Conservation (phyloP, 495 filamentous ascomycete species). For the Hypoxylon perforatum region DNA sequence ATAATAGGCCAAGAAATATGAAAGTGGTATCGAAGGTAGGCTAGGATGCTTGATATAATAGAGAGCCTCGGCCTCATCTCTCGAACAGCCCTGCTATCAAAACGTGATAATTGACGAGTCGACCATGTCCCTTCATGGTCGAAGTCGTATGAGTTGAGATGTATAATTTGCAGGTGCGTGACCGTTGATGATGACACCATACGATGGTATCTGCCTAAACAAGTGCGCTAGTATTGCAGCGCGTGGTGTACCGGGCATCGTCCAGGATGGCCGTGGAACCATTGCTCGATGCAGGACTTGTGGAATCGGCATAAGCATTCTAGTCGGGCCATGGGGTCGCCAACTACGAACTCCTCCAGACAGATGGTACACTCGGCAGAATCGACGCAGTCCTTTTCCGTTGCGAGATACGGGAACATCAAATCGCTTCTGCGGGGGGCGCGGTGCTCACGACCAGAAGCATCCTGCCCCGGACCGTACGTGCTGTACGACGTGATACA, state of each 20-base stretch:
- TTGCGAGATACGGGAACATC: constrained; percentile 78
- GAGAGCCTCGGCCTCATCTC: too few relatives aligned
- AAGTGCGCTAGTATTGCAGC: neutral
- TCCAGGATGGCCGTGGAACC: constrained; percentile 63
- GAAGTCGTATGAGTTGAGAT: neutral
- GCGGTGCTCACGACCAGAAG: constrained; percentile 25
- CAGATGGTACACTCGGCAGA: constrained; percentile 93
- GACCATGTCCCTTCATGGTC: too few relatives aligned
- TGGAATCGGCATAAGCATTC: constrained; percentile 97
- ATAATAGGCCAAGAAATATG: too few relatives aligned
- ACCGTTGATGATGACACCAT: too few relatives aligned
- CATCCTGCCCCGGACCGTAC: constrained; percentile 41
- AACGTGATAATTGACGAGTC: too few relatives aligned
- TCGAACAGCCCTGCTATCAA: too few relatives aligned
- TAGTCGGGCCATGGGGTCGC: constrained; percentile 81
- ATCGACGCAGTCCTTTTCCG: constrained; percentile 89
- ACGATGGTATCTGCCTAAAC: neutral
- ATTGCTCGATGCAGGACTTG: constrained; percentile 69
- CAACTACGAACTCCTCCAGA: constrained; percentile 93
- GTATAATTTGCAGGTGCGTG: constrained; percentile 57
- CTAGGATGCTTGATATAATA: too few relatives aligned
- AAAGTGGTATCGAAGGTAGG: too few relatives aligned
- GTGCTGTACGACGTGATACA: constrained; percentile 73
- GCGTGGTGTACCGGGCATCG: constrained; percentile 65
- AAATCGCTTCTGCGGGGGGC: constrained; percentile 55